These are phyloP conservation scores for Claviceps capensis DNA, from an alignment of 2,329 filamentous ascomycete genomes.

Conservation along the genomic window DNA sequence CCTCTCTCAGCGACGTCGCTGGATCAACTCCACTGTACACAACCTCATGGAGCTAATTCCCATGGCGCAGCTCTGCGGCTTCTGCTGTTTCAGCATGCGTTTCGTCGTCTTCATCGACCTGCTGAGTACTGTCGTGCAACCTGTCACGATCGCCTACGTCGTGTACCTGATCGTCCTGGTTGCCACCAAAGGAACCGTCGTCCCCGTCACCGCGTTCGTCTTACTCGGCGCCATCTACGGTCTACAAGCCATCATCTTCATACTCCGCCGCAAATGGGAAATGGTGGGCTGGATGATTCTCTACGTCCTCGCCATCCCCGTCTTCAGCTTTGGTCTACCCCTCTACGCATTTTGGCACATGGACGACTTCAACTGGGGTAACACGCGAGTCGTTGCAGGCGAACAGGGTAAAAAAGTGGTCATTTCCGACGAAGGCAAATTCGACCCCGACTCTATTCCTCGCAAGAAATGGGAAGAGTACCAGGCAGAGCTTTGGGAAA, in stretches of 20 bases:
- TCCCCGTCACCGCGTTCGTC: constrained; percentile 80
- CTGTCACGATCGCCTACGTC: constrained; percentile 82
- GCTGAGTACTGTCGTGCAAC: constrained; percentile 81
- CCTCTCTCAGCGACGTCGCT: constrained; percentile 93
- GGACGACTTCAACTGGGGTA: constrained; percentile 99
- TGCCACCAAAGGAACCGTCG: constrained; percentile 41
- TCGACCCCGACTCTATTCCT: constrained; percentile 82
- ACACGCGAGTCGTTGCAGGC: constrained; percentile 91
- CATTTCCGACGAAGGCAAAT: constrained; percentile 94
- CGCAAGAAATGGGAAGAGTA: constrained; percentile 99
- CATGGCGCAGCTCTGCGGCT: constrained; percentile 86
- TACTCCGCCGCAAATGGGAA: constrained; percentile 92
- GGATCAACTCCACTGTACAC: constrained; percentile 99
- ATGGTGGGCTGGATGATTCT: constrained; percentile 99
- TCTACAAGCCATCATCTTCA: constrained; percentile 94
- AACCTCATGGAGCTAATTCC: constrained; percentile 94
- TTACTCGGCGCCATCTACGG: constrained; percentile 92
- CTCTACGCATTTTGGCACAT: constrained; percentile 98
- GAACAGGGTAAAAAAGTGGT: constrained; percentile 87
- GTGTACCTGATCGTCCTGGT: constrained; percentile 75
- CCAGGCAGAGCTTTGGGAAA: constrained; percentile 94
- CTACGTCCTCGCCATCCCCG: constrained; percentile 78
- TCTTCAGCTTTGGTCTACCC: constrained; percentile 83
- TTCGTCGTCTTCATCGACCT: constrained; percentile 94
- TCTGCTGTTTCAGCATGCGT: constrained; percentile 99